Conservation (phyloP, 208 protist genomes). For the Wallacemonas sp. region DNA sequence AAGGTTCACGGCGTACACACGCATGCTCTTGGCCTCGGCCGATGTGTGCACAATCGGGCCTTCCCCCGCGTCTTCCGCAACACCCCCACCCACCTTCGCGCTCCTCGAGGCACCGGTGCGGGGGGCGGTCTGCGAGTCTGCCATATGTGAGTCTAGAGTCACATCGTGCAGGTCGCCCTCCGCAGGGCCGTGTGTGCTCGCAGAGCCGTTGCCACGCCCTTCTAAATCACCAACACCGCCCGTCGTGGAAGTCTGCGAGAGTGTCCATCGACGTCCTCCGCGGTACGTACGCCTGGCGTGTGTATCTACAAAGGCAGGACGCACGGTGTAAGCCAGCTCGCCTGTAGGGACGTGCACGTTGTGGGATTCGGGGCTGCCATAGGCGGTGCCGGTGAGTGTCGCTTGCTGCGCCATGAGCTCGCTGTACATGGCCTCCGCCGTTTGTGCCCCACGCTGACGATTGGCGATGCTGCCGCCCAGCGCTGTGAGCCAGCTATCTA, state of each 20-base stretch:
- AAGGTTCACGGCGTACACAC: slow-evolving; percentile 50
- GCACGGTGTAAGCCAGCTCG: slow-evolving; percentile 54
- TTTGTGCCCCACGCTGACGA: slow-evolving; percentile 34
- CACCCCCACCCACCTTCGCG: too few relatives aligned
- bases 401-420: slow-evolving; percentile 31
- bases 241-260: neutral
- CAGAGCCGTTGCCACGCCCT: neutral
- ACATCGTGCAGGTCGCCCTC: neutral
- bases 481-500: slow-evolving; percentile 21
- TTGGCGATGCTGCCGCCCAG: slow-evolving; percentile 37
- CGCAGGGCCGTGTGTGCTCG: neutral
- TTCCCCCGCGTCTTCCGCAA: too few relatives aligned
- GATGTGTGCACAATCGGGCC: slow-evolving; percentile 15
- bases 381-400: slow-evolving; percentile 9
- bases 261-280: slow-evolving; percentile 9
- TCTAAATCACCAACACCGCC: neutral
- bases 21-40: slow-evolving; percentile 45
- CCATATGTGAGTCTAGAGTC: too few relatives aligned
- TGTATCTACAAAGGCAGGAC: slow-evolving; percentile 28
- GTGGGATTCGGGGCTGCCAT: slow-evolving; percentile 16
- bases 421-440: slow-evolving; percentile 38
- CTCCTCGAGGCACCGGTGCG: too few relatives aligned
- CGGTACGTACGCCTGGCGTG: slow-evolving; percentile 2
- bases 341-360: slow-evolving; percentile 28
- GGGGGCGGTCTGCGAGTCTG: too few relatives aligned